Evolutionary conservation across 2,329 filamentous ascomycete genomes (phyloP), one percentile per base, ranked within the genome.

Genomic region (Trichothecium roseum): DNA sequence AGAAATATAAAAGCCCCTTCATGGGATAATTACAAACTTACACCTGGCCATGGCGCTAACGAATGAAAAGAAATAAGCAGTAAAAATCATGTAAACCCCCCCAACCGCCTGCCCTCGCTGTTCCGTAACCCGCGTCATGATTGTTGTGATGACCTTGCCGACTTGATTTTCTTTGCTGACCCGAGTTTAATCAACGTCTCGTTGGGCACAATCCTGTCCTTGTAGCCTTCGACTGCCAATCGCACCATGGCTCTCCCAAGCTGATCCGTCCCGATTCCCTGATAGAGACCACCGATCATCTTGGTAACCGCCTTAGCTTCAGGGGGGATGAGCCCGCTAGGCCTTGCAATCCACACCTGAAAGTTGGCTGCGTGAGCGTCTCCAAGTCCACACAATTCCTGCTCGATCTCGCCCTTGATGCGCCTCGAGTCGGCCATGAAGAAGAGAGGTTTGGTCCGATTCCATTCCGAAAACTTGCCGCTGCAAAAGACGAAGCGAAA

Each of bases 401-500:
- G 58, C 42, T 65, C 63, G 10, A 55, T 54, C 16, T 33, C n/a
- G n/a, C 55, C 55, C 49, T 57, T 59, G 38, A 60, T 52, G 20
- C 47, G 53, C 20, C 59, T 53, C 3, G 54, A 49, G 18, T 64
- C 58, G n/a, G 45, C 41, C 32, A 60, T 42, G 41, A 63, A 62
- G 6, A 45, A 40, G 12, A 65, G 47, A 8, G 44, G 37, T 40
- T 59, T 59, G 17, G 59, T 59, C 17, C 50, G 40, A 34, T 56
- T 54, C 44, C 50, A 52, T 35, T 58, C 54, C 10, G 53, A 45
- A 18, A 45, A 51, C 40, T 48, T 53, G 35, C 54, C 55, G 48
- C 61, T 64, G 52, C 59, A 62, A 35, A 61, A 62, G 30, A 66
- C 45, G 42, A 66, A 66, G 36, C 55, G 59, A 43, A 67, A 64